Evolutionary conservation across 306 rosid genomes (phyloP), one percentile per base, ranked within the genome.

Genomic region (Casuarina equisetifolia): DNA sequence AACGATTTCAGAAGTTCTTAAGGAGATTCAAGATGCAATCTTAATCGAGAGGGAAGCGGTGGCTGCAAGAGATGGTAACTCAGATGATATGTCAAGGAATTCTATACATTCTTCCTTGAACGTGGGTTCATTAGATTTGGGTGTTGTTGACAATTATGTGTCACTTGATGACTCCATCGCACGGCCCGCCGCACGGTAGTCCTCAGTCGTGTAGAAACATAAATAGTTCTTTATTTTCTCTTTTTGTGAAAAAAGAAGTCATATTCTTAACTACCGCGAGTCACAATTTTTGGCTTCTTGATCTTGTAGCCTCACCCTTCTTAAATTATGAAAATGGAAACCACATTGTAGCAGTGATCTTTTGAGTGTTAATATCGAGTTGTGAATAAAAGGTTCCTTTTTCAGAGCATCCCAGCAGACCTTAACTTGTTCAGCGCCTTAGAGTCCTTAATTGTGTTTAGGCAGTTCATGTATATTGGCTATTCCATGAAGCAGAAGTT

Each of bases 11-110:
- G 99, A 95, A 75, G 97, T 95, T 77, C 89, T 95, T 9, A 95
- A 95, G 86, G 99, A 95, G 92, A 91, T 95, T 52, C 99, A 95
- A 76, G 99, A 92, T 78, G 93, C 99, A 72, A 84, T 95, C 66
- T 50, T 87, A 13, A 90, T 95, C 74, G 97, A 92, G 83, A 95
- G 80, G 69, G 97, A 83, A 71, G 84, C 84, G 9, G 80, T 73
- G 73, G 78, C 88, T 51, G 6, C 70, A 19, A 88, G 88, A 81
- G 92, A 86, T 25, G 93, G 97, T 64, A 77, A 89, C 79, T 95
- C 96, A 2, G 96, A 92, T 63, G 94, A 88, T 11, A 78, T 81
- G 49, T 89, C 91, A 59, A 88, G 83, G 78, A 84, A 92, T 73
- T 91, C 97, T 49, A 68, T 75, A 73, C 97, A 86, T 58, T 95